Percentiles rank a stretch among this genome's conserved stretches.
Evolutionary conservation across 148 eudicot species (phyloP).

Genomic region (Chenopodium album): DNA sequence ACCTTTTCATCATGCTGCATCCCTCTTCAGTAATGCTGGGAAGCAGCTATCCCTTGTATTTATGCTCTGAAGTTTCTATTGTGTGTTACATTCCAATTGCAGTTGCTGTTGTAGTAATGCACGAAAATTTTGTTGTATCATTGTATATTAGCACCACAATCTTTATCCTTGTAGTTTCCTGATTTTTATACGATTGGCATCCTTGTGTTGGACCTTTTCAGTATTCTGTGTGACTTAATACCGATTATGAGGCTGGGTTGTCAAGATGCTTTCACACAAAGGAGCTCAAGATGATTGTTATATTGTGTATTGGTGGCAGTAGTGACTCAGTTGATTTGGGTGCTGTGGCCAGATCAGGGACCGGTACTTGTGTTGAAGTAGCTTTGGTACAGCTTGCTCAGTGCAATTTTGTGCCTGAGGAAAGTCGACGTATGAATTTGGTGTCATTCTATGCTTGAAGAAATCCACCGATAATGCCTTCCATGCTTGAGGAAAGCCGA

Average conservation of each 20-base stretch:
- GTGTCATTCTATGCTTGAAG: too few relatives aligned
- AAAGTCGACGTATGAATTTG: too few relatives aligned
- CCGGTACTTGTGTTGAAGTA: neutral
- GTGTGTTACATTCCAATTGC: neutral
- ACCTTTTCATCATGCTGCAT: neutral
- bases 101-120: conserved; percentile 7
- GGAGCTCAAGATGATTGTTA: neutral
- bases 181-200: neutral
- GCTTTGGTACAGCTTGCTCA: neutral
- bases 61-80: neutral
- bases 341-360: neutral
- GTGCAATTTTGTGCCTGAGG: neutral
- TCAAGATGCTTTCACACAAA: neutral
- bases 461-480: too few relatives aligned
- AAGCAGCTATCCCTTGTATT: neutral
- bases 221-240: neutral
- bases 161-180: neutral
- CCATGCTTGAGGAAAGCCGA: too few relatives aligned
- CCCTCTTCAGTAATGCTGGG: neutral
- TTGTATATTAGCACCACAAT: neutral
- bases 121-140: neutral
- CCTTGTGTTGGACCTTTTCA: neutral
- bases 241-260: neutral
- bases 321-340: neutral
- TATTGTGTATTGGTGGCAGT: neutral